Base-by-base conservation (phyloP, 192 early-diverging fungal genomes). In the Rhizoclosmatium globosum region DNA sequence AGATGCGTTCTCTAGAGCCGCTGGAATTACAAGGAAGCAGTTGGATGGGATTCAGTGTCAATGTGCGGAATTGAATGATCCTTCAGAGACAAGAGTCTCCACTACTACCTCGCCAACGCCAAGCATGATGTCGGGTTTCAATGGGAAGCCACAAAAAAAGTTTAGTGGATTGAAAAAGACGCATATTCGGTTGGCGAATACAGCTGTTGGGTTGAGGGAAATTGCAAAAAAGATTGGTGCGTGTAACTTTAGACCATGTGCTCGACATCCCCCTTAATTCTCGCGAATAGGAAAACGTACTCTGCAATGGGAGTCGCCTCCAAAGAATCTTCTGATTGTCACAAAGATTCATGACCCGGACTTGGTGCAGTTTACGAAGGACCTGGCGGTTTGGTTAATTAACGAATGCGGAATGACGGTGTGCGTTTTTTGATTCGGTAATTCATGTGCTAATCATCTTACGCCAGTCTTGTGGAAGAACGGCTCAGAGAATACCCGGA, bases 221-320 rank as follows among this genome's bases (percentile, higher is more conserved):
- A 77, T 88, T 61, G 87, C 87, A 2, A 86, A 84, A 44, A 85
- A 88, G 74, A 84, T 88, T 70, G 87, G 85, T 78, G 61, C 1
- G 46, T 41, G 17, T 59, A 31, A 31, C 31, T 31, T 31, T 0
- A 31, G 31, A 31, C 31, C 31, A 31, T 31, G 31, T 31, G 31
- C 21, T 62, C 7, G n/a, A n/a, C n/a, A n/a, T n/a, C n/a, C 21
- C 21, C 11, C 60, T 62, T 9, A 7, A 7, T 39, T 62, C 19
- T 62, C 1, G 60, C 2, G 13, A 67, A 15, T 76, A 87, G 81
- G 87, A 78, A 50, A 75, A 68, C 77, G 79, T 13, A 62, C 53
- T 0, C 81, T 88, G 7, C 76, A 79, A 53, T 88, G 87, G 87
- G 87, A 87, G 66, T 48, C 47, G 0, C 79, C 80, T 41, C 87